Evolutionary conservation across 352 stramenopile species (phyloP), one percentile per base, ranked within the genome.

Genomic region (Pythium coloratum): DNA sequence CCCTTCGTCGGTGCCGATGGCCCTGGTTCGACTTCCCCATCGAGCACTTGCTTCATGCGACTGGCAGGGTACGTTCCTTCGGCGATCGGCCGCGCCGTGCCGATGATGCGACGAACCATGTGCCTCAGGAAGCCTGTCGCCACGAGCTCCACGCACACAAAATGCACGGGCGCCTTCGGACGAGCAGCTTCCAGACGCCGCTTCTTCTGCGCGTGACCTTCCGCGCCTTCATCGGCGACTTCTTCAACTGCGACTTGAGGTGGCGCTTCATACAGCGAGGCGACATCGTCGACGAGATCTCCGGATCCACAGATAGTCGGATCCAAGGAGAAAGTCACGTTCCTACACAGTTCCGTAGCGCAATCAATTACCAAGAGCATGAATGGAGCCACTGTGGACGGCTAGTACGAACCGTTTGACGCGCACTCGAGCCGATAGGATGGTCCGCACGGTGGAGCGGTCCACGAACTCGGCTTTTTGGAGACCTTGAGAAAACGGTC

Each of bases 91-190:
- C 88, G 82, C 44, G 91, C 56, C 7, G 84, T 96, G 49, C 88
- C 88, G 13, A 96, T 77, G 67, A 96, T 96, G 6, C 88, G 84
- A 10, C 88, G 84, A 66, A 96, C 84, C 88, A 96, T 96, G 72
- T 96, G 88, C 13, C 88, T 71, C n/a, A 96, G 66, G 61, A 96
- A 96, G 5, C 88, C 88, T 50, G 89, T 94, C 30, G 86, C 88
- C 44, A 92, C 69, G 26, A 96, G 73, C 72, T 96, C 88, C 26
- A 96, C 76, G 67, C 88, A 96, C 33, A 94, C 76, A 44, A 90
- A 92, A 59, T 94, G 76, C n/a, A 91, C 78, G 0, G 78, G 74
- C 0, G 59, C 40, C 10, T 32, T 57, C 3, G 44, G 44, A 50
- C 44, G 44, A 50, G 42, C 70, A 2, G 38, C 16, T 10, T 80